Percentiles rank a stretch among this genome's conserved stretches.
These are phyloP conservation scores for Wickerhamiella sergipiensis DNA, from an alignment of 805 yeast species.

Conservation along the genomic window DNA sequence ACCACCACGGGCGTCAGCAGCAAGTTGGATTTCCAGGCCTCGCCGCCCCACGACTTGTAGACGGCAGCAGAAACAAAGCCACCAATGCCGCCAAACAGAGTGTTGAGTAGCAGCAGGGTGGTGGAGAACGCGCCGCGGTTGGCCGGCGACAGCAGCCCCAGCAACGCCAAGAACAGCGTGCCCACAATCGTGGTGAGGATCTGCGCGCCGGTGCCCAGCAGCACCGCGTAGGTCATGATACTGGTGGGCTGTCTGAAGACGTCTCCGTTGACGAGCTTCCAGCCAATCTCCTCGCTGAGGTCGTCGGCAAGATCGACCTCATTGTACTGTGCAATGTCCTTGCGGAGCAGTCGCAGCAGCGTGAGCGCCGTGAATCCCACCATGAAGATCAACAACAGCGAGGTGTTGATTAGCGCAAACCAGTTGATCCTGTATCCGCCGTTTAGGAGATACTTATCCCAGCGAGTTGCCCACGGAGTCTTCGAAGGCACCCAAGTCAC, in stretches of 20 bases:
- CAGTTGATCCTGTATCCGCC: constrained; percentile 83
- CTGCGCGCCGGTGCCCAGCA: constrained; percentile 84
- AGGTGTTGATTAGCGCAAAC: constrained; percentile 82
- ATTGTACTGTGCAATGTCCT: constrained; percentile 78
- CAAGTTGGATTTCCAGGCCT: constrained; percentile 79
- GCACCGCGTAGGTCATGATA: constrained; percentile 57
- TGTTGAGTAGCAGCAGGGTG: constrained; percentile 72
- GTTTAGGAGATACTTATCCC: constrained; percentile 90
- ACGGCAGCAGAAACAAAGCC: constrained; percentile 77
- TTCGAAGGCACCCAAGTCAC: constrained; percentile 56
- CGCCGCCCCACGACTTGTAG: constrained; percentile 85
- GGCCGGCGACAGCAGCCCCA: constrained; percentile 86
- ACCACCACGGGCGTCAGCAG: constrained; percentile 68
- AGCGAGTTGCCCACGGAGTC: constrained; percentile 93
- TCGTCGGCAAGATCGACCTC: constrained; percentile 74
- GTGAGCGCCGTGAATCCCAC: constrained; percentile 69
- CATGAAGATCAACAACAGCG: constrained; percentile 63
- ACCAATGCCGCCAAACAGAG: constrained; percentile 67
- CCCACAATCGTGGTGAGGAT: constrained; percentile 59
- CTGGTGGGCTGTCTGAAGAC: constrained; percentile 74
- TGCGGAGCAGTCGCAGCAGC: constrained; percentile 62
- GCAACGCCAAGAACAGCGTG: constrained; percentile 67
- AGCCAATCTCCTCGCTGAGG: constrained; percentile 84
- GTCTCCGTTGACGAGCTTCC: constrained; percentile 94
- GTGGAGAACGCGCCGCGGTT: constrained; percentile 90